Base-by-base conservation (phyloP, 2,329 filamentous ascomycete genomes). In the Aspergillus cejpii region DNA sequence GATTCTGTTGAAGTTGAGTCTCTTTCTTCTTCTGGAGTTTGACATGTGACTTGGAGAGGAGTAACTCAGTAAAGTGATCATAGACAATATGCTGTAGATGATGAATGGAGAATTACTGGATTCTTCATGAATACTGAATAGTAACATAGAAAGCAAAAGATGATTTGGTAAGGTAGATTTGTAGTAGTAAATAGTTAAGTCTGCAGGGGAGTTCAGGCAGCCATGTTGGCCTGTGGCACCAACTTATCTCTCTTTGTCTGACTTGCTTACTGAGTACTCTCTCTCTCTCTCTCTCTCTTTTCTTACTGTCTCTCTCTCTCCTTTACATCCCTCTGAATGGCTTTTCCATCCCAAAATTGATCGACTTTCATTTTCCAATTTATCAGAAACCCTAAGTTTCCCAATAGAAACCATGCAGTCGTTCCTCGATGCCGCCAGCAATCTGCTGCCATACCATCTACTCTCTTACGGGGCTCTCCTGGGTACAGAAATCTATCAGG, bases 381-480 rank as follows among this genome's bases (percentile, higher is more conserved):
- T 24, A 24, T 24, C 23, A 4, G 8, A 31, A 26, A 24, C 8
- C 23, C 42, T 44, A 41, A 40, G n/a, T 37, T 6, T 41, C 10
- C n/a, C 24, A 20, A 38, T 27, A 21, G 6, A 24, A 19, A 39
- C 15, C n/a, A 57, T 59, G 54, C 51, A 48, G 0, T 12, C 31
- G 1, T 15, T 55, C 15, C 23, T 55, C n/a, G 17, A 29, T 2
- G 39, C 44, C 2, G 41, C 50, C 11, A 47, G 49, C 2, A 56
- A 45, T 28, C 51, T 56, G 5, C 53, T 61, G 12, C 60, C 66
- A 3, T 59, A 63, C 24, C 69, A 71, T 42, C 50, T 72, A 7
- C 44, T 71, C 8, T 54, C 62, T 1, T 71, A 68, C 44, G 67
- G 67, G 1, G 59, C 66, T 1, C 56, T 71, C 5, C 57, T 72